Percentiles rank a stretch among this genome's conserved stretches.
Evolutionary conservation across 768 basidiomycete genomes (phyloP).

Genomic region (Lactifluus echinatus): DNA sequence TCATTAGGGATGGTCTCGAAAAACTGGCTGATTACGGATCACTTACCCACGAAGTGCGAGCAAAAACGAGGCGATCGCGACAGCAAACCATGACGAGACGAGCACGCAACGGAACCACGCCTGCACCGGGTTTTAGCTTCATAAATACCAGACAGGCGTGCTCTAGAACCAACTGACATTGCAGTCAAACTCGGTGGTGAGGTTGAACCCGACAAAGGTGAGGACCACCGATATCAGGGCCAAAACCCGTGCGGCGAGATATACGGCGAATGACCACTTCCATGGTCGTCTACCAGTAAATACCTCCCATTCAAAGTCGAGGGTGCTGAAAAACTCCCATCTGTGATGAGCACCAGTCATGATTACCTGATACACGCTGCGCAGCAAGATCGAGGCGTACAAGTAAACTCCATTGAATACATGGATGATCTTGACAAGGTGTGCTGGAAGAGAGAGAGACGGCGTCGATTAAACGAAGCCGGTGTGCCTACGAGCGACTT

Average conservation of each 20-base stretch:
- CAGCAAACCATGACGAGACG: conserved; percentile 11
- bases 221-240: conserved; percentile 2
- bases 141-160: background rate
- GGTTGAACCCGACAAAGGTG: conserved; percentile 15
- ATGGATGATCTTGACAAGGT: conserved; percentile 14
- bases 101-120: conserved; percentile 10
- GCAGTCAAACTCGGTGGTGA: conserved; percentile 5
- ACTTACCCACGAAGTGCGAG: conserved; percentile 17
- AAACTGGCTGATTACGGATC: background rate
- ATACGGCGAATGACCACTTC: conserved; percentile 19
- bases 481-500: background rate
- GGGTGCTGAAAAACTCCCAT: conserved; percentile 19
- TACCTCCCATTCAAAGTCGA: conserved; percentile 17
- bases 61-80: conserved; percentile 15
- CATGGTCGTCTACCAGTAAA: conserved; percentile 18
- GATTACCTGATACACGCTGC: no score
- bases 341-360: background rate
- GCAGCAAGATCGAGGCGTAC: conserved; percentile 9
- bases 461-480: background rate
- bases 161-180: conserved; percentile 5
- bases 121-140: background rate
- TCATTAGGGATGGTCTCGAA: background rate
- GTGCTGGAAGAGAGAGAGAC: background rate
- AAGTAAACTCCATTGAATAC: conserved; percentile 14
- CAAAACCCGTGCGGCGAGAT: conserved; percentile 6